These are phyloP conservation scores for Heimioporus punctisporus DNA, from an alignment of 1,284 basidiomycete genomes.

Conservation along the genomic window DNA sequence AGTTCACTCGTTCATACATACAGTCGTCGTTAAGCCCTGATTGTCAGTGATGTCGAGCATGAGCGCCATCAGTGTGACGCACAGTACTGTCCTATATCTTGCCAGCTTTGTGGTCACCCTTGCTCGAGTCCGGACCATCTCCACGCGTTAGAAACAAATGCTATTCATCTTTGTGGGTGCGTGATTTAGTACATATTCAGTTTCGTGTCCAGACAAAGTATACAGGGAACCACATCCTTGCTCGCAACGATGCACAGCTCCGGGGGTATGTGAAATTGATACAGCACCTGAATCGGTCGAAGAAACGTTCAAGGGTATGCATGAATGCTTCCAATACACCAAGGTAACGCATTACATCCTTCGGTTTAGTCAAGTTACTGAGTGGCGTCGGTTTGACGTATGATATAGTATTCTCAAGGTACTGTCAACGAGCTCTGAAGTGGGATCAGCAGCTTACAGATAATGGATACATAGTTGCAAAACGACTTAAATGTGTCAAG, in stretches of 20 bases:
- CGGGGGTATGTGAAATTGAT: constrained; percentile 56
- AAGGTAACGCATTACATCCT: constrained; percentile 32
- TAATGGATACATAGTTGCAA: constrained; percentile 37
- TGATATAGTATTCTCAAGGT: constrained; percentile 27
- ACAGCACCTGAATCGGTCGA: constrained; percentile 55
- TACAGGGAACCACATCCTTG: constrained; percentile 48
- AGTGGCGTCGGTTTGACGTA: neutral
- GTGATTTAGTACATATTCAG: constrained; percentile 33
- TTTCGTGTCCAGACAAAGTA: neutral
- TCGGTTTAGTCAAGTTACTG: neutral
- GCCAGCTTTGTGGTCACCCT: constrained; percentile 51
- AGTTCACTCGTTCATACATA: constrained; percentile 7
- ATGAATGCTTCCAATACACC: constrained; percentile 48
- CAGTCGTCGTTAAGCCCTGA: neutral
- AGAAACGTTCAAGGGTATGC: constrained; percentile 49
- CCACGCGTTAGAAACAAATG: constrained; percentile 44
- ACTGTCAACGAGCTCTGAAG: neutral
- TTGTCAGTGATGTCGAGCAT: constrained; percentile 45
- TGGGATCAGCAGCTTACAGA: neutral
- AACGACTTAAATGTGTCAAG: constrained; percentile 50
- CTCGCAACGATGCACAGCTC: constrained; percentile 40
- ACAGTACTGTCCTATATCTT: constrained; percentile 50
- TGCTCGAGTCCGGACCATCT: constrained; percentile 51
- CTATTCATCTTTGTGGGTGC: constrained; percentile 60
- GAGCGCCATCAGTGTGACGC: constrained; percentile 48